phyloP scores from a whole-genome alignment of 164 flowering plant genomes.

The Stephania cephalantha region DNA sequence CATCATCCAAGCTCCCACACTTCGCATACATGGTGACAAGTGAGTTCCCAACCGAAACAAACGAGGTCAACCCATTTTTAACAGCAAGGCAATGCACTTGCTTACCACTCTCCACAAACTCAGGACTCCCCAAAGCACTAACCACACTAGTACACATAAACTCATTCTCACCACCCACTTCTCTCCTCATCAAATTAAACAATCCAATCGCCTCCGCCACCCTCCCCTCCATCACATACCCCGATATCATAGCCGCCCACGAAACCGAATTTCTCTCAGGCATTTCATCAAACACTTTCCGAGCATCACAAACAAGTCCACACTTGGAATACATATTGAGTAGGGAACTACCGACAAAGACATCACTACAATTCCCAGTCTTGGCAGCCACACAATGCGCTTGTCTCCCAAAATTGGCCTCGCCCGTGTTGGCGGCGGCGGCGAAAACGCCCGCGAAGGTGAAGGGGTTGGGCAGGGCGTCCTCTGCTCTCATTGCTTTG shows the following conservation, averaged over 20 bases:
- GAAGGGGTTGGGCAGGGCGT: constrained; percentile 45
- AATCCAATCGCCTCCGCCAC: constrained; percentile 38
- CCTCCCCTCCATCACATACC: constrained; percentile 49
- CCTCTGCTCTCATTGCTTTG: constrained; percentile 39
- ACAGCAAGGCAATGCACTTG: constrained; percentile 48
- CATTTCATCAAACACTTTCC: constrained; percentile 65
- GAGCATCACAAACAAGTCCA: constrained; percentile 45
- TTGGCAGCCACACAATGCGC: constrained; percentile 51
- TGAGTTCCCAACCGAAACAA: constrained; percentile 54
- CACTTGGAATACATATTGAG: constrained; percentile 59
- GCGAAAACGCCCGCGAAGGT: constrained; percentile 66
- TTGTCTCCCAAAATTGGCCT: constrained; percentile 32
- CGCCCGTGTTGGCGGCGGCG: constrained; percentile 32
- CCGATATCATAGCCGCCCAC: constrained; percentile 79
- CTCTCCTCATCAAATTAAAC: constrained; percentile 35
- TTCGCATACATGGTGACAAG: constrained; percentile 69
- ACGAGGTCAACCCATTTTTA: constrained; percentile 39
- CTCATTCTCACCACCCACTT: constrained; percentile 42
- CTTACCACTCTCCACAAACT: constrained; percentile 33
- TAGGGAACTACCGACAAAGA: constrained; percentile 59
- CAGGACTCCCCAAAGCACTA: constrained; percentile 39
- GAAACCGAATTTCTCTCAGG: constrained; percentile 62
- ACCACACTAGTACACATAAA: constrained; percentile 60
- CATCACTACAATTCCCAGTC: constrained; percentile 31
- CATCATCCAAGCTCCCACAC: constrained; percentile 53